Conservation (phyloP, 176 grass and related monocot genomes). For the Elaeis guineensis region DNA sequence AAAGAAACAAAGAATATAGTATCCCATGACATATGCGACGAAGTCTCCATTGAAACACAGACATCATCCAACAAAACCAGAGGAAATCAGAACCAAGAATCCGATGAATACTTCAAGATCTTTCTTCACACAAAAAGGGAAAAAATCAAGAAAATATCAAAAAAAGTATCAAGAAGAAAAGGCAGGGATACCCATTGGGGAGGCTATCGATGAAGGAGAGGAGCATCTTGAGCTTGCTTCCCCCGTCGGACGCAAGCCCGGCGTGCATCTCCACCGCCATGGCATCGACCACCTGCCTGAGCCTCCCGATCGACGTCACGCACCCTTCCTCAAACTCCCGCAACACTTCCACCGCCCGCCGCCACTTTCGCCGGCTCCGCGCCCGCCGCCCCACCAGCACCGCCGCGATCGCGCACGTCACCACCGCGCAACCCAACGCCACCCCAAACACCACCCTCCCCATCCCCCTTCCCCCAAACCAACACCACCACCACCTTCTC, state of each 20-base stretch:
- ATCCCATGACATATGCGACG: too few species aligned
- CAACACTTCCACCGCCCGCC: conserved; percentile 33
- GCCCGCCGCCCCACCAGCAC: conserved; percentile 27
- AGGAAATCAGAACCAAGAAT: too few species aligned
- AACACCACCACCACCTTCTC: background rate
- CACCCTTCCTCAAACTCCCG: conserved; percentile 42
- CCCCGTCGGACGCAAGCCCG: conserved; percentile 42
- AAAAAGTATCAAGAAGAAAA: too few species aligned
- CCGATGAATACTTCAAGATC: too few species aligned
- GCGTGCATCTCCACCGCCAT: conserved; percentile 70
- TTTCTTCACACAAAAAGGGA: too few species aligned
- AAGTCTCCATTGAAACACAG: too few species aligned
- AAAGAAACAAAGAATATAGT: too few species aligned
- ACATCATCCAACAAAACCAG: too few species aligned
- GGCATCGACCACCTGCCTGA: conserved; percentile 49
- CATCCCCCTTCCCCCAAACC: background rate
- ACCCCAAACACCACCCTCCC: conserved; percentile 40
- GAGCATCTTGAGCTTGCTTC: conserved; percentile 76
- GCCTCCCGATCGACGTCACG: conserved; percentile 40
- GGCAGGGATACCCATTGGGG: conserved; percentile 28
- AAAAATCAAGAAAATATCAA: too few species aligned
- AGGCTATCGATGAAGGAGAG: conserved; percentile 57
- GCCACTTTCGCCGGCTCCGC: conserved; percentile 30
- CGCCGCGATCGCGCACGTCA: conserved; percentile 40
- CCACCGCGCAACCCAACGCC: conserved; percentile 29